Conservation (phyloP, 768 basidiomycete genomes). For the Suillus alpinus region DNA sequence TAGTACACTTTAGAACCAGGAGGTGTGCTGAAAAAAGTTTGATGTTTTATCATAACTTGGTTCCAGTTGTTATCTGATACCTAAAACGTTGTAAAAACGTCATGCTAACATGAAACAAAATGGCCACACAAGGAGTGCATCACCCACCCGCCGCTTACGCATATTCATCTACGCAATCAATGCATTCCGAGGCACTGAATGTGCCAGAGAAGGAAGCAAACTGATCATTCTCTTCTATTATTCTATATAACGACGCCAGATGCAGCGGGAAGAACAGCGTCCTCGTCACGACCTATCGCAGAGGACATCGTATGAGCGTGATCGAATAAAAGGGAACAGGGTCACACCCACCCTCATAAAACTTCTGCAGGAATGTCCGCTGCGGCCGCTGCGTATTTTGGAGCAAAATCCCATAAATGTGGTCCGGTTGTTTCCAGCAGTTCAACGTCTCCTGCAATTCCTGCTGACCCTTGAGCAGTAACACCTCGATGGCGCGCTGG, state of each 20-base stretch:
- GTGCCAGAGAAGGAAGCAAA: not conserved
- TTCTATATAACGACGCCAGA: constrained; percentile 36
- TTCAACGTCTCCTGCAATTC: constrained; percentile 96
- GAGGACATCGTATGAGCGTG: not conserved
- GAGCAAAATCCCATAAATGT: constrained; percentile 70
- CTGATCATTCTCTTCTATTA: not conserved
- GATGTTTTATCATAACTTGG: not conserved
- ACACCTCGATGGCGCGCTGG: constrained; percentile 76
- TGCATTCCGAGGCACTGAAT: not conserved
- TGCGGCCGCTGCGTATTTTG: constrained; percentile 43
- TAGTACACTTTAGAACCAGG: not conserved
- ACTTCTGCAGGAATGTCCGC: constrained; percentile 76
- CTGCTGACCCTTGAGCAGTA: constrained; percentile 79
- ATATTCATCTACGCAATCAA: not conserved
- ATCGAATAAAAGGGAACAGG: not conserved
- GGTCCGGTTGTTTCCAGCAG: constrained; percentile 87
- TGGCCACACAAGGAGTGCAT: not conserved
- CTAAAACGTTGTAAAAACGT: not conserved
- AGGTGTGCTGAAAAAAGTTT: not conserved
- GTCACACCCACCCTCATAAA: constrained; percentile 66
- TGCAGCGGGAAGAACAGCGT: constrained; percentile 67
- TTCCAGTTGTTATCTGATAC: too few relatives aligned
- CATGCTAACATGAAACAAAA: not conserved
- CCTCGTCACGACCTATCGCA: constrained; percentile 68
- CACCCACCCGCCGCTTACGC: too few relatives aligned